Base-by-base conservation (phyloP, 208 protist species). In the Trypanosoma lewisi region DNA sequence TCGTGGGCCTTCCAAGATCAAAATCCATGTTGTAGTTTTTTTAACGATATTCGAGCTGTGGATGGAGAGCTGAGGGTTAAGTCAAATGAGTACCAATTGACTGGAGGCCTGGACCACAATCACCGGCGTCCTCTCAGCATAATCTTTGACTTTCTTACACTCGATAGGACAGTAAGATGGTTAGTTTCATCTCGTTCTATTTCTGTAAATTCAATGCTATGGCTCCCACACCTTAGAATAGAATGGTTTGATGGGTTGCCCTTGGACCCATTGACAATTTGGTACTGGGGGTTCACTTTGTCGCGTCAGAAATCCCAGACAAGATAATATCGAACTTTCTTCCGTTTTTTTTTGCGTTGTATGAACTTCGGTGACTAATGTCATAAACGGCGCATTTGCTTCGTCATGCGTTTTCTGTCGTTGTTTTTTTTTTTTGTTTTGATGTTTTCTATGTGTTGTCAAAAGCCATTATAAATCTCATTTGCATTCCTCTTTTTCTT, bases 41-140 rank as follows among this genome's bases (percentile, higher is more conserved):
- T 79, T 65, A 66, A 66, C 41, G 73, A 79, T 41, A 71, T 75
- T 54, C 62, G 62, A n/a, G 65, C 63, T 16, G 39, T 79, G 37
- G 28, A 75, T 41, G 73, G 73, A 4, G 49, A 63, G 11, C 36
- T 79, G 14, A 36, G 64, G 11, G 50, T 60, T 16, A 66, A 62
- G 21, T 52, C 61, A 21, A 30, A 14, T 34, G 52, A 44, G 19
- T 53, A 68, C 42, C 28, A 54, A 0, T 28, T 68, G 34, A 14
- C 19, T 14, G n/a, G 36, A 16, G 31, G 52, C n/a, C 33, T 53
- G 27, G 25, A 39, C 21, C 2, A 11, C 6, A 19, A 21, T 51
- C 21, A 37, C 21, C 28, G 48, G 28, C 42, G 47, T 8, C 39
- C 59, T 47, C 28, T 64, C 8, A 14, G 50, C 6, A 17, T 31